Conservation (phyloP, 768 basidiomycete species). For the Kwoniella shandongensis region DNA sequence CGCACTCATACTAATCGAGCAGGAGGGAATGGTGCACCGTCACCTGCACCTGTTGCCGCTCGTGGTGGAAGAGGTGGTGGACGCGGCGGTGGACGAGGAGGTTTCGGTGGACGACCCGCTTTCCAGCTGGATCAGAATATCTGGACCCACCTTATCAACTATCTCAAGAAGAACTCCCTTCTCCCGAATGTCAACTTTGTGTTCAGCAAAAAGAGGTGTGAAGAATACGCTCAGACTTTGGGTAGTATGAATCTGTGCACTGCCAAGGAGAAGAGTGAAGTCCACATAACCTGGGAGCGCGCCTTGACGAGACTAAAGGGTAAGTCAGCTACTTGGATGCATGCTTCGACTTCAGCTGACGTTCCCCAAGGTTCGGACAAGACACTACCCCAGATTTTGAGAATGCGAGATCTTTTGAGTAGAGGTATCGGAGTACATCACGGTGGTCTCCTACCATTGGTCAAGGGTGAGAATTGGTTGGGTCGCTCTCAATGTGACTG, state of each 20-base stretch:
- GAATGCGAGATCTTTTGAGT: slow-evolving; percentile 83
- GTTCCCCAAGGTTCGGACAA: slow-evolving; percentile 72
- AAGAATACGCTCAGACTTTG: slow-evolving; percentile 89
- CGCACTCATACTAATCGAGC: slow-evolving; percentile 56
- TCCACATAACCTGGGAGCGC: slow-evolving; percentile 90
- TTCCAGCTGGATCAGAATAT: slow-evolving; percentile 77
- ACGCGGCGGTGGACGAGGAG: slow-evolving; percentile 38
- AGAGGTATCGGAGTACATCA: slow-evolving; percentile 98
- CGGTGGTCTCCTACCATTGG: slow-evolving; percentile 90
- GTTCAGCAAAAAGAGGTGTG: slow-evolving; percentile 93
- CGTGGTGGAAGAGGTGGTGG: slow-evolving; percentile 31
- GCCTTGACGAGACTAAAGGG: slow-evolving; percentile 89
- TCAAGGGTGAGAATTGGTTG: slow-evolving; percentile 74
- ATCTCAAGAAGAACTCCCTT: slow-evolving; percentile 78
- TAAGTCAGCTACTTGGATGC: slow-evolving; percentile 44
- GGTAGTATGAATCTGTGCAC: slow-evolving; percentile 84
- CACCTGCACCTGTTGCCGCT: slow-evolving; percentile 27
- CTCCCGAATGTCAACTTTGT: slow-evolving; percentile 96
- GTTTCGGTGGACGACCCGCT: slow-evolving; percentile 21
- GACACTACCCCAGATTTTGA: slow-evolving; percentile 84
- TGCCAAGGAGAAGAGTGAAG: slow-evolving; percentile 91
- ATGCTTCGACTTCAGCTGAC: background rate
- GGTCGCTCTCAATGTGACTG: background rate
- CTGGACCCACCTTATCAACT: slow-evolving; percentile 83
- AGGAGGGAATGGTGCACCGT: slow-evolving; percentile 54